Base-by-base conservation (phyloP, 176 grass and related monocot species). In the Musa beccarii region DNA sequence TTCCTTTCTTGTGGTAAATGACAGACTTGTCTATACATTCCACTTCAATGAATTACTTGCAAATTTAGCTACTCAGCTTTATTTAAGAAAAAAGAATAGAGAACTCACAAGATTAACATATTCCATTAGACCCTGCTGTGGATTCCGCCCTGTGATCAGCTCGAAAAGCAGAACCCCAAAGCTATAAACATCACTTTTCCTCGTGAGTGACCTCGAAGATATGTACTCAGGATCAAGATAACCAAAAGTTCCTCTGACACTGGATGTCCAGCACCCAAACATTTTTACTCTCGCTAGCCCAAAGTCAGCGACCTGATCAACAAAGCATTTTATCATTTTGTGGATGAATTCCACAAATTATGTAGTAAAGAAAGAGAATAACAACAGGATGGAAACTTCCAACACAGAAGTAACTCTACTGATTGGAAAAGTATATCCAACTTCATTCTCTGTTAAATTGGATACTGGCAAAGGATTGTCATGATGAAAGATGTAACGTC, bases 181-280 rank as follows among this genome's bases (percentile, higher is more conserved):
- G 83, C 93, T 93, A 68, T 97, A 97, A 55, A 97, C 87, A 70
- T 97, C 93, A 76, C 90, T 97, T 85, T 97, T 97, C 88, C 93
- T 93, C 2, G 93, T 97, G 75, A 93, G 90, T 59, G 90, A 90
- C 25, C 88, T 80, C 11, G 93, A 90, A 2, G 93, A 97, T 55
- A 97, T 77, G 43, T 97, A 97, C 79, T 97, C 90, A 1, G 93
- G 90, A 75, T 97, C 93, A 75, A 97, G 87, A 80, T 93, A 97
- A 73, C 93, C 93, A 52, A 75, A 93, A 62, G 93, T 97, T 81
- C 93, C 93, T 54, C 84, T 85, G 71, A 97, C 86, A 67, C 90
- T 90, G 64, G 84, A 83, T 68, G 87, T 84, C 53, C 88, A 73
- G 65, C 68, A 74, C 76, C 84, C 93, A 66, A 91, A 63, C 77